phyloP scores from a whole-genome alignment of 805 yeast species.

The Myxozyma nipponensis region DNA sequence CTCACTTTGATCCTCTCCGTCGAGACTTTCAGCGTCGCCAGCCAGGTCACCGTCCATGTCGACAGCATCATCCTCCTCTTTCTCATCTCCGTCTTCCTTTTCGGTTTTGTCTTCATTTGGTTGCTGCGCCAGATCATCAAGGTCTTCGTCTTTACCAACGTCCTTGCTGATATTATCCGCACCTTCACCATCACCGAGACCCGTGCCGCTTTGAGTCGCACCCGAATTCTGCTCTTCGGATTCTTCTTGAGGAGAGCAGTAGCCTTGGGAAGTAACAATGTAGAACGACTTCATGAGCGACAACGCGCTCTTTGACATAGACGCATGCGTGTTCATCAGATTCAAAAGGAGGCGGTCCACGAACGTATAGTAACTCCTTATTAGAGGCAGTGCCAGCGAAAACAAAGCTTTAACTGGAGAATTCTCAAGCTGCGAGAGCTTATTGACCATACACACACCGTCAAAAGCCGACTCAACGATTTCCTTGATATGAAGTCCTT shows the following conservation, averaged over 20 bases:
- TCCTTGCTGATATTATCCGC: constrained; percentile 77
- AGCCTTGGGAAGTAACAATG: constrained; percentile 71
- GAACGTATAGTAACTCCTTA: constrained; percentile 57
- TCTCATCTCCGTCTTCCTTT: constrained; percentile 59
- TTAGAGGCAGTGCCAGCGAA: constrained; percentile 58
- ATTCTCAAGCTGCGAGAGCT: constrained; percentile 18
- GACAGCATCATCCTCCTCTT: constrained; percentile 79
- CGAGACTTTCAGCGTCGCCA: constrained; percentile 75
- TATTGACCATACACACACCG: constrained; percentile 39
- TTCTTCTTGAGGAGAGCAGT: constrained; percentile 87
- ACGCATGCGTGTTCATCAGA: constrained; percentile 47
- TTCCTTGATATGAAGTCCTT: constrained; percentile 42
- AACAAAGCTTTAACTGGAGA: constrained; percentile 31
- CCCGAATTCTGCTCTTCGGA: constrained; percentile 53
- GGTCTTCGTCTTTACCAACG: constrained; percentile 86
- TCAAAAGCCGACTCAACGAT: constrained; percentile 40
- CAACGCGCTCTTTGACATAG: constrained; percentile 59
- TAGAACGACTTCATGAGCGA: constrained; percentile 54
- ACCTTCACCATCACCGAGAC: constrained; percentile 90
- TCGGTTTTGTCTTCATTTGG: constrained; percentile 63
- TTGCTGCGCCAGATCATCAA: constrained; percentile 57
- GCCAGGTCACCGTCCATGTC: constrained; percentile 98
- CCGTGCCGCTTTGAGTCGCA: constrained; percentile 79
- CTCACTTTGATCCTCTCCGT: constrained; percentile 83
- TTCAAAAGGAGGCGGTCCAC: constrained; percentile 44